Base-by-base conservation (phyloP, 306 rosid genomes). In the Aeschynomene evenia region DNA sequence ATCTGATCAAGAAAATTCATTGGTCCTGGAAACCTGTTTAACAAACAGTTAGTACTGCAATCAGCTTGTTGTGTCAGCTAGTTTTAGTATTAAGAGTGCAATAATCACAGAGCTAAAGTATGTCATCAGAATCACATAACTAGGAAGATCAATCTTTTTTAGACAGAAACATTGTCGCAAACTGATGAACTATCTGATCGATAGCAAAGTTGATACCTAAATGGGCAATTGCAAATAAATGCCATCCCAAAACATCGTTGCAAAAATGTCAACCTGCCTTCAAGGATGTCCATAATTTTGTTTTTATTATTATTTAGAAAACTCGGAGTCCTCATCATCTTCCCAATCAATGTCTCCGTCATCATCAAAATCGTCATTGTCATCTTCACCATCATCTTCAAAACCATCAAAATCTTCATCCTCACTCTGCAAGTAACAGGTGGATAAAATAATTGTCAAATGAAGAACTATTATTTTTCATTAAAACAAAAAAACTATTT, bases 341-440 rank as follows among this genome's bases (percentile, higher is more conserved):
- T 71, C 84, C 84, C 79, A 84, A 37, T 70, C 73, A 33, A 18
- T 5, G 57, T 63, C 72, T 40, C 70, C 83, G 42, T 64, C 67
- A 37, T 75, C 66, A 2, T 28, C 56, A 40, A 26, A 28, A 28
- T 12, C 40, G 28, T 28, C 21, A 56, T 28, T 9, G 1, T 45
- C 51, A 15, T 78, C 55, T 8, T 72, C 74, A 57, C 72, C 82
- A 75, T 72, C 69, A 6, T 26, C 77, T 28, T 78, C 78, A 48
- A 65, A 71, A 57, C 57, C 77, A 72, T 76, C 84, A 23, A 83
- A 80, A 71, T 70, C 84, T 69, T 88, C 91, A 15, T 79, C 82
- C 60, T 81, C 92, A 55, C 79, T 73, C 96, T 88, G 88, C 78
- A 83, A 72, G 73, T 46, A 74, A 58, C 29, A 77, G 19, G 15